phyloP scores from a whole-genome alignment of 75 land plant species.

The Larix kaempferi region DNA sequence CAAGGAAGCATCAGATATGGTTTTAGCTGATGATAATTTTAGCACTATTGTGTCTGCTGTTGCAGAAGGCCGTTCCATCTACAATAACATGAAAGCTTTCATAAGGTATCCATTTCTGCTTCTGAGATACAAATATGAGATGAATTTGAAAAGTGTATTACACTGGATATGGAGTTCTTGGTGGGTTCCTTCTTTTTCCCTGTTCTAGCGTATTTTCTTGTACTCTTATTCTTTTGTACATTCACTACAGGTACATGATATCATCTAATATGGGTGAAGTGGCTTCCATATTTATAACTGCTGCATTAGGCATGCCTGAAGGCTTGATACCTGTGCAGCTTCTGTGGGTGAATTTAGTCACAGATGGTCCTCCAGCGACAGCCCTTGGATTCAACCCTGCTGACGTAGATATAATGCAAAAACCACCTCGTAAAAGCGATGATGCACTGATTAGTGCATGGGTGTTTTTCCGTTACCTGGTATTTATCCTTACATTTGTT shows the following conservation, averaged over 20 bases:
- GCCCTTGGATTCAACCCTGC: constrained; percentile 97
- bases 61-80: constrained; percentile 89
- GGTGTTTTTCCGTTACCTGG: constrained; percentile 92
- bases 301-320: constrained; percentile 94
- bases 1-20: constrained; percentile 94
- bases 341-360: constrained; percentile 94
- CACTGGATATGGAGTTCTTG: not conserved
- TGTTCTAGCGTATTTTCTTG: not conserved
- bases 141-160: not conserved
- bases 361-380: constrained; percentile 97
- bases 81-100: constrained; percentile 93
- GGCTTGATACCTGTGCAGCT: constrained; percentile 93
- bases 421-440: constrained; percentile 84
- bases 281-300: constrained; percentile 84
- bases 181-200: not conserved
- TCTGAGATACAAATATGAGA: not conserved
- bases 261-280: constrained; percentile 97
- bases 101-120: constrained; percentile 51
- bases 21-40: constrained; percentile 91
- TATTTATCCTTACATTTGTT: constrained; percentile 17
- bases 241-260: constrained; percentile 79
- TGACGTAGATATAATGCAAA: constrained; percentile 79
- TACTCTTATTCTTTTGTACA: not conserved
- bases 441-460: constrained; percentile 79
- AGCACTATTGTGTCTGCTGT: constrained; percentile 91